These are phyloP conservation scores for Malassezia globosa DNA, from an alignment of 1,284 basidiomycete species.

Conservation along the genomic window DNA sequence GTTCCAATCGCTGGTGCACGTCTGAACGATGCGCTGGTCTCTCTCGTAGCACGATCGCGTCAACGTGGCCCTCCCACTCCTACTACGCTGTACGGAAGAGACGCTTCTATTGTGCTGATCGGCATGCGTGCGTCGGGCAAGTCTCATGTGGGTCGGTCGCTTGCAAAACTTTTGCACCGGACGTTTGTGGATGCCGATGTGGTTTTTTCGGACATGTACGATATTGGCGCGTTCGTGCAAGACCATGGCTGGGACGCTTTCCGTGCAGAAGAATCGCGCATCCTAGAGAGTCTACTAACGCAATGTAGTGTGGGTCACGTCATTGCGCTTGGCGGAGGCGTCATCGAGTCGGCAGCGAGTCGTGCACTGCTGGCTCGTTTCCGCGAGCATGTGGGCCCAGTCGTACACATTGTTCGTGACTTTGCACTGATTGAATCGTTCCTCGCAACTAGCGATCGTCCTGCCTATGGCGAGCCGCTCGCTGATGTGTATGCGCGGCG, in stretches of 20 bases:
- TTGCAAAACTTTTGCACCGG: slow-evolving; percentile 63
- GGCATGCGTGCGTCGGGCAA: slow-evolving; percentile 98
- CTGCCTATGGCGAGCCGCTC: slow-evolving; percentile 59
- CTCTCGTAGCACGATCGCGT: slow-evolving; percentile 41
- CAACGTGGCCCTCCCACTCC: slow-evolving; percentile 8
- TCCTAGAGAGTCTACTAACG: slow-evolving; percentile 46
- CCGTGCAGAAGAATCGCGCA: slow-evolving; percentile 51
- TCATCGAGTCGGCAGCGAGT: slow-evolving; percentile 67
- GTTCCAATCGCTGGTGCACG: slow-evolving; percentile 64
- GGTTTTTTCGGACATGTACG: slow-evolving; percentile 60
- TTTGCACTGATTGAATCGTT: slow-evolving; percentile 64
- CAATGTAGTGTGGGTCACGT: slow-evolving; percentile 48
- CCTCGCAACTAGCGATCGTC: slow-evolving; percentile 73
- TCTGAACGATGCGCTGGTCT: slow-evolving; percentile 20
- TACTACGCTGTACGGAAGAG: slow-evolving; percentile 46
- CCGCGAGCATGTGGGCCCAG: slow-evolving; percentile 54
- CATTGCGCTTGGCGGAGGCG: slow-evolving; percentile 78
- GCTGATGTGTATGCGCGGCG: slow-evolving; percentile 71
- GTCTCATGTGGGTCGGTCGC: slow-evolving; percentile 72
- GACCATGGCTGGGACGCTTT: slow-evolving; percentile 67
- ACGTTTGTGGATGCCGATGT: slow-evolving; percentile 77
- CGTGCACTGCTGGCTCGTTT: slow-evolving; percentile 60
- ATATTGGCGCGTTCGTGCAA: slow-evolving; percentile 60
- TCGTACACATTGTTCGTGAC: slow-evolving; percentile 63
- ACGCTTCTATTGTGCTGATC: slow-evolving; percentile 69